Percentiles rank a stretch among this genome's conserved stretches.
Evolutionary conservation across 1,284 basidiomycete species (phyloP).

Genomic region (Papiliotrema laurentii): DNA sequence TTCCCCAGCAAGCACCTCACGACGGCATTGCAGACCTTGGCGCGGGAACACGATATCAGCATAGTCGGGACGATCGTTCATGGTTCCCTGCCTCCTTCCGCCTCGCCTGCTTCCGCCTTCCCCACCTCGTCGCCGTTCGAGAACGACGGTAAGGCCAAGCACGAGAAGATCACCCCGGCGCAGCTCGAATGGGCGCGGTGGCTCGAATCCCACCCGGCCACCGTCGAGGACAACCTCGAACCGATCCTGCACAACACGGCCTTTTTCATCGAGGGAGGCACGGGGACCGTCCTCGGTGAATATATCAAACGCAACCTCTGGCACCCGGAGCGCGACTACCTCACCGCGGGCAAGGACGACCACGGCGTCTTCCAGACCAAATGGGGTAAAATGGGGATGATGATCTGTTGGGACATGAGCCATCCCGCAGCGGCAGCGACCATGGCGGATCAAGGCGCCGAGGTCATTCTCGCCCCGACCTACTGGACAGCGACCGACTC

Average conservation of each 20-base stretch:
- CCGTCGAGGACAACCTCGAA: slow-evolving; percentile 13
- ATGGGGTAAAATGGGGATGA: slow-evolving; percentile 42
- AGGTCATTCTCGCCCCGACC: slow-evolving; percentile 44
- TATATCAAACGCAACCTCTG: slow-evolving; percentile 48
- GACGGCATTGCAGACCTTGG: slow-evolving; percentile 23
- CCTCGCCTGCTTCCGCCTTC: slow-evolving; percentile 8
- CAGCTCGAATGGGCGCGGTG: slow-evolving; percentile 31
- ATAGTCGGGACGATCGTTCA: slow-evolving; percentile 43
- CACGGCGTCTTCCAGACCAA: slow-evolving; percentile 40
- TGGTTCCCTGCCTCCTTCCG: slow-evolving; percentile 12
- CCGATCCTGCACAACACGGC: slow-evolving; percentile 37
- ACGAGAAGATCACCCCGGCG: slow-evolving; percentile 8
- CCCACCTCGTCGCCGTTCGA: slow-evolving; percentile 27
- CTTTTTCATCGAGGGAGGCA: slow-evolving; percentile 39
- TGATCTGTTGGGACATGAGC: slow-evolving; percentile 49
- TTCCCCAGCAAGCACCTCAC: slow-evolving; percentile 30
- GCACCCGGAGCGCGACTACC: slow-evolving; percentile 47
- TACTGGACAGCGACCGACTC: slow-evolving; percentile 46
- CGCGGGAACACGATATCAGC: slow-evolving; percentile 22
- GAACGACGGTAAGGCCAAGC: slow-evolving; percentile 16
- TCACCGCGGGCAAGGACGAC: slow-evolving; percentile 32
- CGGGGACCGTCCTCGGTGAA: slow-evolving; percentile 25
- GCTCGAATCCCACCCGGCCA: slow-evolving; percentile 16
- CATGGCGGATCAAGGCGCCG: slow-evolving; percentile 37
- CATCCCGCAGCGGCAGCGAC: slow-evolving; percentile 36